phyloP scores from a whole-genome alignment of 1,284 basidiomycete genomes.

The Meripilus lineatus region DNA sequence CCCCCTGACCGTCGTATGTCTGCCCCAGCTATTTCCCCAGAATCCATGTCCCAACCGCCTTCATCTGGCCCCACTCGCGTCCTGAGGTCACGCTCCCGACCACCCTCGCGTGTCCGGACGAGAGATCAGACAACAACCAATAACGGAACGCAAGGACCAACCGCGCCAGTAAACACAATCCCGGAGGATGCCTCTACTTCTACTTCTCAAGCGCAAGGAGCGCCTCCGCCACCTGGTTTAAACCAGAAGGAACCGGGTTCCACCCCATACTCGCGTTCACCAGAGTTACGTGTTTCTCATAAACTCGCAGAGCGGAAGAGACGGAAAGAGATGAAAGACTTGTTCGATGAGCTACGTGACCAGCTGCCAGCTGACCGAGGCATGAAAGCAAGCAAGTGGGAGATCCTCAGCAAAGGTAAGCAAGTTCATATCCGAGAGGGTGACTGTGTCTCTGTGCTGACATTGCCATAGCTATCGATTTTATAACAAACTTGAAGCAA shows the following conservation, averaged over 20 bases:
- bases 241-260: conserved; percentile 45
- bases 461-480: conserved; percentile 71
- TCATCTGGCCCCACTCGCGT: conserved; percentile 44
- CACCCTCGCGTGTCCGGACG: conserved; percentile 57
- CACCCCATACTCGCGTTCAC: conserved; percentile 90
- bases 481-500: conserved; percentile 73
- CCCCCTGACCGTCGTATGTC: conserved; percentile 66
- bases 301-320: conserved; percentile 93
- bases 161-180: conserved; percentile 17
- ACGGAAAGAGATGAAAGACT: conserved; percentile 95
- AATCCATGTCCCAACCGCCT: conserved; percentile 40
- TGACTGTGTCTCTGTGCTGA: conserved; percentile 1
- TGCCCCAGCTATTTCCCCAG: conserved; percentile 42
- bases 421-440: conserved; percentile 3
- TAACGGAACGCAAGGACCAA: conserved; percentile 7
- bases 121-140: conserved; percentile 32
- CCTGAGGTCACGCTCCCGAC: conserved; percentile 63
- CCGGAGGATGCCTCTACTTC: conserved; percentile 22
- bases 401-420: conserved; percentile 87
- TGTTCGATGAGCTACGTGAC: conserved; percentile 92
- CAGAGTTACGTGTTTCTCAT: conserved; percentile 89
- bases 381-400: conserved; percentile 96
- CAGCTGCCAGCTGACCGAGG: conserved; percentile 86
- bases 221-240: conserved; percentile 8
- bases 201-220: no score